These are phyloP conservation scores for Nothophaeocryptopus gaeumannii DNA, from an alignment of 2,329 filamentous ascomycete species.

Conservation along the genomic window DNA sequence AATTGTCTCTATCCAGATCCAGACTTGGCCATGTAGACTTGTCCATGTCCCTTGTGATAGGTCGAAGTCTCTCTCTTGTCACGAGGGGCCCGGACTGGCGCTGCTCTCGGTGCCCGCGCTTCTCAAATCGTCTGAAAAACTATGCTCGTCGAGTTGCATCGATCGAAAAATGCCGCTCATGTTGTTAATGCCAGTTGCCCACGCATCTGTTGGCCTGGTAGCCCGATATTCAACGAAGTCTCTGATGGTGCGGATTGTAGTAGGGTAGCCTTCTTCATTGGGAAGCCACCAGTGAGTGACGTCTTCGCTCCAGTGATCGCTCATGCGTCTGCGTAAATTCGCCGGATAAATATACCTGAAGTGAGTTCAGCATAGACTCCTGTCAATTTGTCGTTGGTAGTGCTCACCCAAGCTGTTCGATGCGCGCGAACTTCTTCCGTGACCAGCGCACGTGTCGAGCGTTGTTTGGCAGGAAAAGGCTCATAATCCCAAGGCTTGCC, in stretches of 20 bases:
- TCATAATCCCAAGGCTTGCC: slow-evolving; percentile 70
- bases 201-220: slow-evolving; percentile 26
- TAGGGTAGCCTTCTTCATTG: slow-evolving; percentile 70
- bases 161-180: slow-evolving; percentile 41
- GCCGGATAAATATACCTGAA: slow-evolving; percentile 78
- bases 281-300: slow-evolving; percentile 87
- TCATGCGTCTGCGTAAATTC: slow-evolving; percentile 71
- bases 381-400: neutral
- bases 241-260: slow-evolving; percentile 72
- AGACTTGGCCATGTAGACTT: too few species aligned
- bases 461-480: slow-evolving; percentile 77
- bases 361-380: neutral
- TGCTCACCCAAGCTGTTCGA: slow-evolving; percentile 75
- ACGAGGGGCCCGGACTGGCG: slow-evolving; percentile 5
- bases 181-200: slow-evolving; percentile 29
- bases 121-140: slow-evolving; percentile 19
- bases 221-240: slow-evolving; percentile 60
- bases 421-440: slow-evolving; percentile 70
- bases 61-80: too few species aligned
- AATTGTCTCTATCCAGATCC: too few species aligned
- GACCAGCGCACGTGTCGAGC: slow-evolving; percentile 72
- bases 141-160: slow-evolving; percentile 33
- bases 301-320: slow-evolving; percentile 69
- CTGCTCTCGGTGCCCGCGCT: slow-evolving; percentile 22
- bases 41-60: too few species aligned